These are phyloP conservation scores for Metarhizium rileyi DNA, from an alignment of 2,329 filamentous ascomycete species.

Conservation along the genomic window DNA sequence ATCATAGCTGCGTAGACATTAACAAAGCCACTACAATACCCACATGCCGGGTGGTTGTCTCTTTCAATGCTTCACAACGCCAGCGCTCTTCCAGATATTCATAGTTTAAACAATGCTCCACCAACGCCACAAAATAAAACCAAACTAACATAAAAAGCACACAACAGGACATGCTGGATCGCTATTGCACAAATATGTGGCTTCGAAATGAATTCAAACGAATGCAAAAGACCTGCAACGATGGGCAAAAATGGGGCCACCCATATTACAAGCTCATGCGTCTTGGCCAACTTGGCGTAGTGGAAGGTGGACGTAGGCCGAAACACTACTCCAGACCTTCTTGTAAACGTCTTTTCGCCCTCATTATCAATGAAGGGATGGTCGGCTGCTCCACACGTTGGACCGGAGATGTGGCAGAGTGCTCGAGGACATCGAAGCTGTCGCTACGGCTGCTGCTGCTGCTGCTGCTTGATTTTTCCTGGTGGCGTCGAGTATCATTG, in stretches of 20 bases:
- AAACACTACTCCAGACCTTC: conserved; percentile 12
- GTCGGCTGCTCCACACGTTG: neutral
- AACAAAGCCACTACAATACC: neutral
- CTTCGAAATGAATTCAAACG: conserved; percentile 6
- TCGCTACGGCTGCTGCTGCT: neutral
- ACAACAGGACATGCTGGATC: conserved; percentile 9
- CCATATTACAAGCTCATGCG: conserved; percentile 1
- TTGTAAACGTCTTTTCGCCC: conserved; percentile 5
- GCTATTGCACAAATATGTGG: conserved; percentile 10
- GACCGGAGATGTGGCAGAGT: neutral
- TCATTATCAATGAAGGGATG: neutral
- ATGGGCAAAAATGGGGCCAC: neutral
- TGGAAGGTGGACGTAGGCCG: conserved; percentile 6
- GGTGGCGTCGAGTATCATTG: neutral
- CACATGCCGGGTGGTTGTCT: neutral
- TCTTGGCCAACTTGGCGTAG: conserved; percentile 1
- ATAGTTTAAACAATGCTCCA: conserved; percentile 10
- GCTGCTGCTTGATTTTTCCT: neutral
- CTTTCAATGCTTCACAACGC: conserved; percentile 7
- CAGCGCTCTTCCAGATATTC: conserved; percentile 5
- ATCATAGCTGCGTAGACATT: conserved; percentile 1
- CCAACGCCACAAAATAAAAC: conserved; percentile 15
- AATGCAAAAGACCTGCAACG: neutral
- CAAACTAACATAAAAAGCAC: conserved; percentile 4
- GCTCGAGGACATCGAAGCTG: neutral